Percentiles rank a stretch among this genome's conserved stretches.
These are phyloP conservation scores for Persicaria tinctoria DNA, from an alignment of 148 eudicot genomes.

Conservation along the genomic window DNA sequence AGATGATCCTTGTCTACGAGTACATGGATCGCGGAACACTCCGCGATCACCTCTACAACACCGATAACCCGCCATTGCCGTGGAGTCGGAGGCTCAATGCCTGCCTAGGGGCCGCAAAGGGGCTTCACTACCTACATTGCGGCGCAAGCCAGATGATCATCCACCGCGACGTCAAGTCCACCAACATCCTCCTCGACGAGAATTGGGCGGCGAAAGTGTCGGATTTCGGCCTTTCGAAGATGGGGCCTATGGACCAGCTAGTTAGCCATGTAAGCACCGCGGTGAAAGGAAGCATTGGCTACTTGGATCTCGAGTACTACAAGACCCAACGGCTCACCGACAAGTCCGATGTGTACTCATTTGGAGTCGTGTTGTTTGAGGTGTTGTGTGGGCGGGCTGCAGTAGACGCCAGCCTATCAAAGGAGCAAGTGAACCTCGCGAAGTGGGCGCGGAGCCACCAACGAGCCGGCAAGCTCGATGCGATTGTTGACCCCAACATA, in stretches of 20 bases:
- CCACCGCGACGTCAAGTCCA: slow-evolving; percentile 81
- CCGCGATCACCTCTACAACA: slow-evolving; percentile 82
- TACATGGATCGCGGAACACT: slow-evolving; percentile 91
- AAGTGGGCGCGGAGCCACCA: slow-evolving; percentile 81
- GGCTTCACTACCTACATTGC: slow-evolving; percentile 64
- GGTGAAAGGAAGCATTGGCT: slow-evolving; percentile 81
- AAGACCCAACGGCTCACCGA: slow-evolving; percentile 74
- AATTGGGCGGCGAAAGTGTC: slow-evolving; percentile 79
- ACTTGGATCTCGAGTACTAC: slow-evolving; percentile 84
- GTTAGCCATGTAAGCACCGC: slow-evolving; percentile 81
- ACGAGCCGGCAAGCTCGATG: slow-evolving; percentile 49
- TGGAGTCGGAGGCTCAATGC: slow-evolving; percentile 63
- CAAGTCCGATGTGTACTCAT: slow-evolving; percentile 87
- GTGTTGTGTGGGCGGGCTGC: slow-evolving; percentile 72
- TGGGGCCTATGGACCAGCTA: slow-evolving; percentile 55
- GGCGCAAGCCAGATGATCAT: slow-evolving; percentile 60
- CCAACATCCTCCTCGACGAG: slow-evolving; percentile 79
- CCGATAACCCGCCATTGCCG: slow-evolving; percentile 47
- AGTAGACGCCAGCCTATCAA: slow-evolving; percentile 76
- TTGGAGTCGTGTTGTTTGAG: slow-evolving; percentile 83
- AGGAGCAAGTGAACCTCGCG: slow-evolving; percentile 62
- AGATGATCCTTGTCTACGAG: slow-evolving; percentile 61
- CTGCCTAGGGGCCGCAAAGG: slow-evolving; percentile 74
- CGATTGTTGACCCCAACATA: slow-evolving; percentile 53
- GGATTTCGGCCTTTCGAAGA: slow-evolving; percentile 76